phyloP scores from a whole-genome alignment of 1,139 yeast genomes.

The Petasospora rhodanensis region DNA sequence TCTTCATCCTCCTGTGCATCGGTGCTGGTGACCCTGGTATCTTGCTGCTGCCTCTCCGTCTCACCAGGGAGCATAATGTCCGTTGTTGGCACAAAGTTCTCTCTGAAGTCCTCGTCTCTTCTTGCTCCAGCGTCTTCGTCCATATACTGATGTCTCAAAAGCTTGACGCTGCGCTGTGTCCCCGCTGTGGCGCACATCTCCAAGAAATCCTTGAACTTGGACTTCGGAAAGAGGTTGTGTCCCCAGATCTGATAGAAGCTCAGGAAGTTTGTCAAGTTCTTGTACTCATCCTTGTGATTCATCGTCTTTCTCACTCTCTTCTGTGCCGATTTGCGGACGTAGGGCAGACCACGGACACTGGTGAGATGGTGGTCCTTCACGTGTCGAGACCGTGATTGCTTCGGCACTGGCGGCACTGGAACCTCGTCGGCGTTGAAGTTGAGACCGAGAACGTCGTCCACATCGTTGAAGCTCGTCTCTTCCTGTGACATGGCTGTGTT shows the following conservation, averaged over 20 bases:
- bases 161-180: conserved; percentile 5
- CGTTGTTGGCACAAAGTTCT: conserved; percentile 4
- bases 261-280: conserved; percentile 46
- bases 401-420: conserved; percentile 3
- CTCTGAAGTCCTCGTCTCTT: conserved; percentile 1
- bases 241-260: conserved; percentile 83
- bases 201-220: conserved; percentile 62
- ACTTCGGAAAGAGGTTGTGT: conserved; percentile 73
- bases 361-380: conserved; percentile 48
- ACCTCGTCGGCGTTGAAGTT: conserved; percentile 8
- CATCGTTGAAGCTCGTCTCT: no score
- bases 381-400: conserved; percentile 24
- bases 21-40: no score
- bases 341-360: conserved; percentile 44
- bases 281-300: conserved; percentile 33
- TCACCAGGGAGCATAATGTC: background rate
- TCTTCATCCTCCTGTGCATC: no score
- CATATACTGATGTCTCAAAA: conserved; percentile 14
- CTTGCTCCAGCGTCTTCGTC: conserved; percentile 14
- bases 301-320: conserved; percentile 34
- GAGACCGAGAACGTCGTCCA: conserved; percentile 20
- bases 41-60: conserved; percentile 1
- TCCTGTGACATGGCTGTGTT: background rate
- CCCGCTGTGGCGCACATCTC: conserved; percentile 22
- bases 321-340: conserved; percentile 38